Percentiles rank a stretch among this genome's conserved stretches.
Conservation (phyloP, 306 rosid species). For the Herpetospermum pedunculosum region DNA sequence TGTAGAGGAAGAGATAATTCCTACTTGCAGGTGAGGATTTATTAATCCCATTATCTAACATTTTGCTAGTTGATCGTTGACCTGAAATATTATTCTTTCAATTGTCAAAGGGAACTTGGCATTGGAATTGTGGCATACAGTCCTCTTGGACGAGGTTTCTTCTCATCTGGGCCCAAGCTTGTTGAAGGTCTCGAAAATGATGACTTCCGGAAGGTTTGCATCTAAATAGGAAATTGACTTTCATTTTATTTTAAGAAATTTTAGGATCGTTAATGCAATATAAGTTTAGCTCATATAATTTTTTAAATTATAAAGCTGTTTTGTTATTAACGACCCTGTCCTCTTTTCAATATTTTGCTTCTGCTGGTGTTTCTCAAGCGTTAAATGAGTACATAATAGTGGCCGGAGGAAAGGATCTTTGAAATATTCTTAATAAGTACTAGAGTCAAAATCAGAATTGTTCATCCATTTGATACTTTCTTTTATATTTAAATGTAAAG, state of each 20-base stretch:
- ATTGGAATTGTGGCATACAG: slow-evolving; percentile 25
- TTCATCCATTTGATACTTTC: neutral
- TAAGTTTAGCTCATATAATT: neutral
- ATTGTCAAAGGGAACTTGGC: slow-evolving; percentile 40
- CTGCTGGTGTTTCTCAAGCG: neutral
- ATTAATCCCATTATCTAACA: neutral
- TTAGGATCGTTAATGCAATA: neutral
- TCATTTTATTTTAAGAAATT: neutral
- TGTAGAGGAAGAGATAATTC: slow-evolving; percentile 47
- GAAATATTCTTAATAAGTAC: neutral
- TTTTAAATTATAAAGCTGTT: neutral
- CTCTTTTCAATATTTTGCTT: neutral
- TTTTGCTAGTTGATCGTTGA: neutral
- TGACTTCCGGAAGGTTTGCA: slow-evolving; percentile 42
- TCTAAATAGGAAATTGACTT: neutral
- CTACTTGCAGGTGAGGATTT: slow-evolving; percentile 48
- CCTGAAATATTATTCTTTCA: neutral
- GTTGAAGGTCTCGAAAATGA: slow-evolving; percentile 15
- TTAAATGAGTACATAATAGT: neutral
- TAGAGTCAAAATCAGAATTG: neutral
- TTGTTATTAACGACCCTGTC: neutral
- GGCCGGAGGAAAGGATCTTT: neutral
- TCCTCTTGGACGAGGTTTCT: slow-evolving; percentile 61
- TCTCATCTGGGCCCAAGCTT: slow-evolving; percentile 35
- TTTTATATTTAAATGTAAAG: neutral